Conservation (phyloP, 768 basidiomycete species). For the Amanita muscaria region DNA sequence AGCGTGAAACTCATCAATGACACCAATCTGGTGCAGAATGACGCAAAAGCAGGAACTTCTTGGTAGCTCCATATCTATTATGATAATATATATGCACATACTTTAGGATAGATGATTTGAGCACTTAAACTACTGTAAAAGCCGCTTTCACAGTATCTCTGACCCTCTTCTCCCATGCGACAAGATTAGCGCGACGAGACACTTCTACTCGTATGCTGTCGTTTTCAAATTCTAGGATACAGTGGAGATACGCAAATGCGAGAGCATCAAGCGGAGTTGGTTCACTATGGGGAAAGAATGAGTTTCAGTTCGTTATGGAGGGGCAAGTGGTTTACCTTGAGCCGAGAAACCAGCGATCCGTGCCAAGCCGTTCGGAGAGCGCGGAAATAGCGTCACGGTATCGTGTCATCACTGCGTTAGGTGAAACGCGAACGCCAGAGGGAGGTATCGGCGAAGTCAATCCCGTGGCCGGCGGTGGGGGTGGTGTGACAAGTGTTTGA, state of each 20-base stretch:
- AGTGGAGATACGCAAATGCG: conserved; percentile 73
- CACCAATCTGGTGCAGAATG: background rate
- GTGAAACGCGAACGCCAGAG: conserved; percentile 49
- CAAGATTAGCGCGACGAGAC: conserved; percentile 63
- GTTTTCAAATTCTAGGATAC: conserved; percentile 39
- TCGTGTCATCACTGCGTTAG: conserved; percentile 39
- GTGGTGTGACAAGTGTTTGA: conserved; percentile 48
- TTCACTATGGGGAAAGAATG: conserved; percentile 29
- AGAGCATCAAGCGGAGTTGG: conserved; percentile 80
- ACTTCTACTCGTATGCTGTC: conserved; percentile 51
- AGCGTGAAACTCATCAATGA: conserved; percentile 13
- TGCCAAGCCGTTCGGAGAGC: conserved; percentile 66
- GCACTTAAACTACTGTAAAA: conserved; percentile 23
- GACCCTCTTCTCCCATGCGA: conserved; percentile 71
- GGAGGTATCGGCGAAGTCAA: conserved; percentile 52
- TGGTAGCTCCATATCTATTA: too few relatives aligned
- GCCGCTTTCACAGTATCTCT: conserved; percentile 46
- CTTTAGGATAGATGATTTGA: background rate
- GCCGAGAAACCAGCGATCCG: conserved; percentile 74
- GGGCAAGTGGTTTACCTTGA: conserved; percentile 41
- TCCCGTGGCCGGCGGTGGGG: conserved; percentile 66
- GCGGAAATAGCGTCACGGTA: conserved; percentile 67
- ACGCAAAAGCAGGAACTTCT: background rate
- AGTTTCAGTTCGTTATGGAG: background rate
- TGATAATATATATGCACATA: too few relatives aligned